Base-by-base conservation (phyloP, 768 basidiomycete species). In the Aureoboletus auriporus region DNA sequence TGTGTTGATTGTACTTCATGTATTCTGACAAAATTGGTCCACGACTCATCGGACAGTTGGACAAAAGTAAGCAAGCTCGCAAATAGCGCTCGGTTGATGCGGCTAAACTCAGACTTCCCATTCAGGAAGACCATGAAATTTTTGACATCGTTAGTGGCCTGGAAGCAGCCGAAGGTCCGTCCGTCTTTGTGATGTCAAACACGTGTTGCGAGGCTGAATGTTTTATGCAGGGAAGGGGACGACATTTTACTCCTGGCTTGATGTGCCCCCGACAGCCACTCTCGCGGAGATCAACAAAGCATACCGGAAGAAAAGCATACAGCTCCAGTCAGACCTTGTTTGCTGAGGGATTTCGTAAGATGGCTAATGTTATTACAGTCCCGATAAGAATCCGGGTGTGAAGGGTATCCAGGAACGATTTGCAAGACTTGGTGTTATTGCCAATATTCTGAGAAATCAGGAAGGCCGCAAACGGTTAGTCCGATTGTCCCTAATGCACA, bases 181-280 rank as follows among this genome's bases (percentile, higher is more conserved):
- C 38, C 44, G 71, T 62, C 38, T 46, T 16, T 30, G 33, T 16
- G 27, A 40, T 41, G 44, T 34, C 34, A 42, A 43, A 44, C 20
- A 26, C 23, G 9, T 16, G 36, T 17, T 34, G 37, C 28, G 39
- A 46, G 8, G 34, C 36, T 65, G 30, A 39, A 44, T 28, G 10
- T n/a, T 17, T 30, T 33, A 33, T 40, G 2, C 58, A 84, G 85
- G 86, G 52, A 93, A 88, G 63, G 91, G 86, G 29, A 91, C 87
- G n/a, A 89, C 84, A 0, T 99, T 98, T 71, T 99, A 99, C 72
- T 90, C 91, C 10, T 95, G 88, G 84, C 72, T 99, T 38, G 86
- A 88, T 49, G 79, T 96, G 1, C 72, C 89, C 3, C 68, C 83
- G 5, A 82, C 83, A 0, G 94, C 93, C 1, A 72, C 82, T 13